Conservation (phyloP, 2,329 filamentous ascomycete species). For the Fusarium phyllophilum region DNA sequence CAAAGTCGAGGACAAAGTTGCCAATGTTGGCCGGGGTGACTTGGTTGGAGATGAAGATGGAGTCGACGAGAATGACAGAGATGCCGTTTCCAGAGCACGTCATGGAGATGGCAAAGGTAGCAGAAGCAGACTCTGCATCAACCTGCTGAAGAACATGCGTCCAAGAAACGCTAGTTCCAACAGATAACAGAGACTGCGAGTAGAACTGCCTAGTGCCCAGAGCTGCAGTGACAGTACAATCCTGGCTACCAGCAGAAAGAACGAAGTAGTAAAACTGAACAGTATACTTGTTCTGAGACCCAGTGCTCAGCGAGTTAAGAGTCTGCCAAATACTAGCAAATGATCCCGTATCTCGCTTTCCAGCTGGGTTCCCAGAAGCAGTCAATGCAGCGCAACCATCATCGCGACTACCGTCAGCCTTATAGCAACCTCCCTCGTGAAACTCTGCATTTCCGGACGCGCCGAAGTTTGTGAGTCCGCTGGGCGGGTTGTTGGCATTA, state of each 20-base stretch:
- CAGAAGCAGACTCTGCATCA: not conserved
- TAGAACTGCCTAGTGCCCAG: constrained; percentile 1
- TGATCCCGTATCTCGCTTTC: not conserved
- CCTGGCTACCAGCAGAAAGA: not conserved
- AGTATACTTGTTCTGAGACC: not conserved
- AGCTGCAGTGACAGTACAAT: not conserved
- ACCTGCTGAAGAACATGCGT: constrained; percentile 4
- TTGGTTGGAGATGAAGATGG: constrained; percentile 23
- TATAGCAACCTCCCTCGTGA: constrained; percentile 1
- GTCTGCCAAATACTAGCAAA: constrained; percentile 8
- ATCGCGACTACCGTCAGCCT: not conserved
- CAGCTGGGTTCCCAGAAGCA: not conserved
- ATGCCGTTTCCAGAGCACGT: not conserved
- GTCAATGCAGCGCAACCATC: constrained; percentile 12
- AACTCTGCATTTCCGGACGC: not conserved
- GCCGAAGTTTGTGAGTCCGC: not conserved
- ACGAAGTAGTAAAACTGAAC: constrained; percentile 16
- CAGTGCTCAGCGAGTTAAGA: not conserved
- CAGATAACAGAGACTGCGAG: not conserved
- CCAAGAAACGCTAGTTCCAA: not conserved
- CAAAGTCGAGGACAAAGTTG: constrained; percentile 10
- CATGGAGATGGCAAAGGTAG: constrained; percentile 7
- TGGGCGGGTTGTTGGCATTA: not conserved
- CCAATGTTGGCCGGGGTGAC: constrained; percentile 16
- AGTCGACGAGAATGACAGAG: not conserved